Base-by-base conservation (phyloP, 306 rosid species). In the Dalbergia oliveri region DNA sequence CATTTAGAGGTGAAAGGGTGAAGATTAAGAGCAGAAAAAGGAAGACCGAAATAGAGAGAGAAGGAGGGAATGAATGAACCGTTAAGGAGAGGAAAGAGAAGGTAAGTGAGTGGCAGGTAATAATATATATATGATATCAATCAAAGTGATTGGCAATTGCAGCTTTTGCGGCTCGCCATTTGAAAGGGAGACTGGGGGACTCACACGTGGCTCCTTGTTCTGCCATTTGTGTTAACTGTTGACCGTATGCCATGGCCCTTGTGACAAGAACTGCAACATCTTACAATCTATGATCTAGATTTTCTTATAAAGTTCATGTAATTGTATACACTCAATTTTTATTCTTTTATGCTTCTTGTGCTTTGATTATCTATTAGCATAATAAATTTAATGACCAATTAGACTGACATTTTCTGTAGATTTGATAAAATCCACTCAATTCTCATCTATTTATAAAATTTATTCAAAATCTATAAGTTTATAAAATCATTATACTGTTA, bases 91-190 rank as follows among this genome's bases (percentile, higher is more conserved):
- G 66, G 65, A 80, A 79, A 79, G 79, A 68, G 53, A 26, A 26
- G 31, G 31, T 26, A 47, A 11, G 5, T 47, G 11, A 69, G 60
- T 16, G 65, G 45, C 4, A 61, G 80, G 74, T 73, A 67, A 15
- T 0, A 76, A 41, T 78, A 34, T 45, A 26, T 26, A 26, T 26
- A 26, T 26, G 31, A 47, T 79, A 66, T 79, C 41, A 37, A 37
- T 37, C 41, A 37, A 37, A 26, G 31, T 81, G 79, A 83, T 72
- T 85, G 89, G 89, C 72, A 31, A 83, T 6, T 83, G 91, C 91
- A 76, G 77, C 50, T 79, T 87, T 89, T 84, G 67, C 89, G 93
- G 91, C 50, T 85, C 89, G 85, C 79, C 88, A 85, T 85, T 26
- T 83, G 86, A 5, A 74, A 80, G 74, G 72, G 81, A 69, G 87